Base-by-base conservation (phyloP, 2,329 filamentous ascomycete genomes). In the Setomelanomma holmii region DNA sequence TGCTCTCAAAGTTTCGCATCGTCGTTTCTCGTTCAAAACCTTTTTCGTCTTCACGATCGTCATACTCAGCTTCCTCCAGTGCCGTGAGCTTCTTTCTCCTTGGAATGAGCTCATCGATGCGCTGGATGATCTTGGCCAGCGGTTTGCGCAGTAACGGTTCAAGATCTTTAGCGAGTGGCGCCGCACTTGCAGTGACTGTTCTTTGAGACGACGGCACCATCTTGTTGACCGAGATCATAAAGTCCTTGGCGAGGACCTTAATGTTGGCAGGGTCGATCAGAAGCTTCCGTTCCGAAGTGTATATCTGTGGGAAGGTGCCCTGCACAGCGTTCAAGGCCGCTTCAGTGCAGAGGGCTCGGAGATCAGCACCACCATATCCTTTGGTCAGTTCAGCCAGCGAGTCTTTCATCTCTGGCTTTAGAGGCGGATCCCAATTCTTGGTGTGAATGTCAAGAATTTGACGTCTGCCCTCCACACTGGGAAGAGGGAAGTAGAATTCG, bases 401-500 rank as follows among this genome's bases (percentile, higher is more conserved):
- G 46, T 87, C 82, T 76, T 96, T 96, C 82, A 98, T 96, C 2
- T 81, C 77, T 11, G 87, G 82, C 20, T 89, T 83, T 21, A 99
- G 80, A 1, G 85, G 82, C 10, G 86, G 86, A 17, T 93, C 90
- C 95, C 95, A 99, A 57, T 91, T 91, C 70, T 89, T 89, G 5
- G 95, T 99, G 72, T 99, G 92, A 53, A 99, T 99, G 58, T 97
- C 89, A 53, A 99, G 83, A 65, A 99, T 99, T 4, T 91, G 84
- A 58, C 89, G 88, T 55, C 95, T 86, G 19, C 86, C 92, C 34
- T 89, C 86, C 4, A 87, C 81, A 63, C 93, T 90, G 0, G 95
- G 95, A 24, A 99, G 80, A 1, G 95, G 93, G 70, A 99, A 99
- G 78, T 98, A 98, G 67, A 99, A 99, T 74, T 99, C 96, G 73